Conservation (phyloP, 2,329 filamentous ascomycete genomes). For the Bisporella sp. region DNA sequence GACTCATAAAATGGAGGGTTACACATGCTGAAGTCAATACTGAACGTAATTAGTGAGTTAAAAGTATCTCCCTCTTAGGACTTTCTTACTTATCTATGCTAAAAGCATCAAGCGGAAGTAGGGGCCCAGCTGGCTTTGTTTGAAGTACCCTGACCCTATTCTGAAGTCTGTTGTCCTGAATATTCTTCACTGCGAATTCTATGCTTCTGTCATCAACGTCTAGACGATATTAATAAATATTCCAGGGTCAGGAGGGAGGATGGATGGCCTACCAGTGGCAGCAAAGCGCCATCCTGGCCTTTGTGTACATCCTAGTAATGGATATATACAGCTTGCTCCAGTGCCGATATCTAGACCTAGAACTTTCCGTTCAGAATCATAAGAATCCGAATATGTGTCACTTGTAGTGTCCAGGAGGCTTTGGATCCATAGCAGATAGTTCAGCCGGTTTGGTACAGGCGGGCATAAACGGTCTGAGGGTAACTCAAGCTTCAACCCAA, state of each 20-base stretch:
- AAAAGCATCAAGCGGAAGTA: conserved; percentile 54
- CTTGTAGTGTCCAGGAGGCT: conserved; percentile 62
- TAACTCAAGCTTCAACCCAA: conserved; percentile 62
- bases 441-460: conserved; percentile 66
- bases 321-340: conserved; percentile 87
- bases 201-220: conserved; percentile 74
- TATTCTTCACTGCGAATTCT: conserved; percentile 58
- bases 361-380: conserved; percentile 47
- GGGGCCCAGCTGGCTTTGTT: conserved; percentile 39
- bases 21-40: conserved; percentile 80
- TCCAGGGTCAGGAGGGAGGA: conserved; percentile 1
- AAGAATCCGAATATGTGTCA: conserved; percentile 36
- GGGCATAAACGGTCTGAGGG: conserved; percentile 79
- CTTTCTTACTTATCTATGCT: conserved; percentile 30
- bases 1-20: conserved; percentile 95
- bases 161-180: conserved; percentile 57
- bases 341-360: conserved; percentile 81
- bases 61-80: not conserved
- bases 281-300: conserved; percentile 65
- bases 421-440: conserved; percentile 88
- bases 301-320: conserved; percentile 67
- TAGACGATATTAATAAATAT: conserved; percentile 28
- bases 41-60: conserved; percentile 13
- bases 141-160: conserved; percentile 57
- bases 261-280: conserved; percentile 47